Base-by-base conservation (phyloP, 805 yeast species). In the Candida yuanshanica region DNA sequence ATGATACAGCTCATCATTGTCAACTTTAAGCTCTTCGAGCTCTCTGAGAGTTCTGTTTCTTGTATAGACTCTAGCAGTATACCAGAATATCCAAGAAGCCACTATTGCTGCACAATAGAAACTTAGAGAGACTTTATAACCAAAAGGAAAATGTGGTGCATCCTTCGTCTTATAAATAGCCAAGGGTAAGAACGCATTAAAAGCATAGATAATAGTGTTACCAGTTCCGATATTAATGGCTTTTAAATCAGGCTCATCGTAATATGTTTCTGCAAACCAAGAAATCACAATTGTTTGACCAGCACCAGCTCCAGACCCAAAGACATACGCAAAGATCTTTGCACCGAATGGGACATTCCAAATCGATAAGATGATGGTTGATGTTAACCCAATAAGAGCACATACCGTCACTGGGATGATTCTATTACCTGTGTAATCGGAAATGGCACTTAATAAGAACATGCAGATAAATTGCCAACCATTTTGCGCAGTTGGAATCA, bases 231-330 rank as follows among this genome's bases (percentile, higher is more conserved):
- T 36, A 22, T 35, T 37, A 11, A 41, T 35, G 14, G 35, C 37
- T 37, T 41, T 37, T 20, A 41, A 20, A 36, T 41, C 37, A 12
- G 36, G 39, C 18, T 41, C 37, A 14, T 36, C 43, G 32, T 26
- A 36, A 21, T 31, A 40, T 2, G 43, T 40, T 14, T 40, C 39
- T 21, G 43, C 36, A 20, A 35, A 35, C 43, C 43, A 40, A 21
- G 35, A 21, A 33, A 40, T 36, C 17, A 23, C 29, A 12, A 40
- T 23, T 4, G 43, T 40, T 20, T 40, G 43, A 26, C 29, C 32
- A 25, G 23, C 20, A 8, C 38, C 20, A 18, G 39, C 39, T 18
- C 35, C 35, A 12, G 29, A 26, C 6, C 39, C 36, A 25, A 40
- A 40, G 3, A 40, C 22, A 32, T 17, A 40, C 2, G 39, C 39